Evolutionary conservation across 1,284 basidiomycete genomes (phyloP), one percentile per base, ranked within the genome.

Genomic region (Malassezia yamatoensis): DNA sequence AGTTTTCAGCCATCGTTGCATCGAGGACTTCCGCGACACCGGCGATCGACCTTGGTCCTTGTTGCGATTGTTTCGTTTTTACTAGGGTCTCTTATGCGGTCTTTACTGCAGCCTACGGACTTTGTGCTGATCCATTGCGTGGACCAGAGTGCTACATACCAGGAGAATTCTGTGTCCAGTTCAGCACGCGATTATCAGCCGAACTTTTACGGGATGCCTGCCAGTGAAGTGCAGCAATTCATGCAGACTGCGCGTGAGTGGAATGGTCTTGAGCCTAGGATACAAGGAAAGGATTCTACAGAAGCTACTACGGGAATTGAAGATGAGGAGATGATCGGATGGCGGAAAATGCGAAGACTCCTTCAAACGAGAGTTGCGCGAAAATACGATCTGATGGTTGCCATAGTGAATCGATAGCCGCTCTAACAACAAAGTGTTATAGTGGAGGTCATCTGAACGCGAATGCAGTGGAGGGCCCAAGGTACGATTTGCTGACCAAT

Each of bases 21-120:
- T n/a, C 20, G 37, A 11, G 41, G 24, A 18, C 29, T 21, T 41
- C 38, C 49, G 16, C 51, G 59, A 5, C 65, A 69, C 48, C 63
- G 62, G 15, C 61, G 66, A 5, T 42, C 58, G 20, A 67, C 63
- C 24, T 32, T 74, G 40, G 72, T 96, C 60, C 78, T 91, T 54
- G 82, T 86, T 15, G 88, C 84, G 43, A 74, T 96, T 60, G 86
- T 93, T 60, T 86, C 87, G 36, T 91, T 96, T 76, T 78, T 98
- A 61, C 79, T 96, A 60, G 93, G 93, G 36, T 91, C 88, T 11
- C 78, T 98, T 47, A 76, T 93, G 59, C 82, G 93, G 54, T 88
- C 87, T 8, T 78, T 96, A 59, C 77, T 96, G 38, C 84, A 85
- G 8, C 86, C 90, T 11, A 85, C 86, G n/a, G 91, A 96, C 76